Percentiles rank a stretch among this genome's conserved stretches.
phyloP scores from a whole-genome alignment of 2,329 filamentous ascomycete genomes.

The Bipolaris oryzae region DNA sequence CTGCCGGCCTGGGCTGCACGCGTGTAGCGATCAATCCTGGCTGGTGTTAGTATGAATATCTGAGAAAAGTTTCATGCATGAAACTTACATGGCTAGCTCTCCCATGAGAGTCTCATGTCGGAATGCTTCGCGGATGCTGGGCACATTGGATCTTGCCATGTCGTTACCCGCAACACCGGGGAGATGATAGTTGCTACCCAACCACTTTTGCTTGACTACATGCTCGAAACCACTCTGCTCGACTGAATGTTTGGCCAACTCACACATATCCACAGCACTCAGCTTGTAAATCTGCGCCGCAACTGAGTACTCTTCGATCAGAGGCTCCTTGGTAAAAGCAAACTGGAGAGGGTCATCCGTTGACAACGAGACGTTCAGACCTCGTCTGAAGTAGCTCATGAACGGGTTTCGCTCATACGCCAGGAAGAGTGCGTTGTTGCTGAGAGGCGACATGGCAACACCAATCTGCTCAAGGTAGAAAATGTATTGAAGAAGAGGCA shows the following conservation, averaged over 20 bases:
- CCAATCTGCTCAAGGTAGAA: conserved; percentile 99
- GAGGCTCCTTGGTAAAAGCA: conserved; percentile 95
- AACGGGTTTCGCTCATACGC: conserved; percentile 98
- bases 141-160: conserved; percentile 95
- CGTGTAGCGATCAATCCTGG: conserved; percentile 52
- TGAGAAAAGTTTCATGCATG: not conserved
- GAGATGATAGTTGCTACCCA: conserved; percentile 77
- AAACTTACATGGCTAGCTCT: conserved; percentile 79
- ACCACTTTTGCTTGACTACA: conserved; percentile 87
- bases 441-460: conserved; percentile 98
- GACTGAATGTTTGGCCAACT: conserved; percentile 94
- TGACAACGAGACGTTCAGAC: conserved; percentile 92
- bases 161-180: conserved; percentile 85
- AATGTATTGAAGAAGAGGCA: conserved; percentile 92
- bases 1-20: conserved; percentile 38
- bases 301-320: conserved; percentile 98
- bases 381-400: conserved; percentile 91
- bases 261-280: conserved; percentile 96
- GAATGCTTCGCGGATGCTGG: conserved; percentile 89
- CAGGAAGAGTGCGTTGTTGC: conserved; percentile 95
- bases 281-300: conserved; percentile 99
- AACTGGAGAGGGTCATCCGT: conserved; percentile 98
- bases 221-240: conserved; percentile 93
- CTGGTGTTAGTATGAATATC: conserved; percentile 5
- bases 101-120: conserved; percentile 83